Conservation (phyloP, 306 rosid species). For the Senna siamea region DNA sequence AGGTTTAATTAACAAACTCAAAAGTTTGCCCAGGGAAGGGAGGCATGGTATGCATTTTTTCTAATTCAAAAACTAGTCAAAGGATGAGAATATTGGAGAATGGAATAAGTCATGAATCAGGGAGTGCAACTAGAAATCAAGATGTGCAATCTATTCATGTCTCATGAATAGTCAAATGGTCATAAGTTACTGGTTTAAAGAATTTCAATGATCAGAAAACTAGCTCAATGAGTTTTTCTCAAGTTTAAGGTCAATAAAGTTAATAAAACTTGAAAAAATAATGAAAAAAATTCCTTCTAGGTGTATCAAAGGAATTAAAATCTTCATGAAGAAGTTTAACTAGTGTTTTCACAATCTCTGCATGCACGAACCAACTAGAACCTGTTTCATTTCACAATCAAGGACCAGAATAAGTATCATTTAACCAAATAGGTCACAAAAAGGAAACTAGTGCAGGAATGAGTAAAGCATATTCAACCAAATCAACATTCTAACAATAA, state of each 20-base stretch:
- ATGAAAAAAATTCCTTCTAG: not conserved
- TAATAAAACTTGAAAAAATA: not conserved
- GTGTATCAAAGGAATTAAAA: not conserved
- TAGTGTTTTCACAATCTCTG: not conserved
- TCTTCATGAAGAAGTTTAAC: not conserved
- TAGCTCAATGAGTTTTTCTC: not conserved
- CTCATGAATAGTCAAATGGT: not conserved
- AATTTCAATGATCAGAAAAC: conserved; percentile 13
- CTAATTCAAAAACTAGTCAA: not conserved
- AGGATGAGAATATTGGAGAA: not conserved
- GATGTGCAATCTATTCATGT: conserved; percentile 1
- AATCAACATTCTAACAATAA: not conserved
- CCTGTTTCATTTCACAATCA: not conserved
- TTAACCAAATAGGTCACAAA: not conserved
- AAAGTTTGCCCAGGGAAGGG: not conserved
- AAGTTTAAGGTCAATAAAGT: not conserved
- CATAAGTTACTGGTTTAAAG: not conserved
- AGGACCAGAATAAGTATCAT: not conserved
- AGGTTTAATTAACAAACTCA: not conserved
- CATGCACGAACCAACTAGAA: not conserved
- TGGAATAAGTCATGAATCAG: not conserved
- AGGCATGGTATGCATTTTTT: not conserved
- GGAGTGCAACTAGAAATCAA: conserved; percentile 2
- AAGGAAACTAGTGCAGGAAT: not conserved
- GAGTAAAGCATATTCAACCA: conserved; percentile 4